Evolutionary conservation across 192 early-diverging fungal species (phyloP).

Genomic region (Chytriomyces sp.): DNA sequence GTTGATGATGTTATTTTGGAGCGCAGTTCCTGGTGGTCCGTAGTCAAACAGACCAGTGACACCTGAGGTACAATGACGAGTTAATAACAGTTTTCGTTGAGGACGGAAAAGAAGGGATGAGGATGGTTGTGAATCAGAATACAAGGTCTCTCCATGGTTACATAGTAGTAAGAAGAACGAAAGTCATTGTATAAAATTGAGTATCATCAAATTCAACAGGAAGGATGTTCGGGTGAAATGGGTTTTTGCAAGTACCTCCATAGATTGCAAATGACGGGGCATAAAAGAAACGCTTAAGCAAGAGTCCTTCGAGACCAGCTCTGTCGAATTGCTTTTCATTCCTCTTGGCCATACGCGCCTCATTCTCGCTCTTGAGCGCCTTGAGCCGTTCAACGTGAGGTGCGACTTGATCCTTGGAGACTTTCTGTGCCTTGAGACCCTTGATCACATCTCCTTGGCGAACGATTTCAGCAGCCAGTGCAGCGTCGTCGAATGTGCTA

Average conservation of each 20-base stretch:
- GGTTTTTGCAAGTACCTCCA: constrained; percentile 66
- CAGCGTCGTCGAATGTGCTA: constrained; percentile 26
- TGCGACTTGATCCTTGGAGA: constrained; percentile 42
- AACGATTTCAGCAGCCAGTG: constrained; percentile 39
- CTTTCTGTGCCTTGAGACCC: constrained; percentile 49
- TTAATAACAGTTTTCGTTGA: not conserved
- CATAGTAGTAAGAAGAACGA: constrained; percentile 33
- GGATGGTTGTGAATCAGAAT: constrained; percentile 5
- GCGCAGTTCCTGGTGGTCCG: constrained; percentile 91
- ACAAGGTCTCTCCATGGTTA: constrained; percentile 28
- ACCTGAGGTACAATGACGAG: constrained; percentile 53
- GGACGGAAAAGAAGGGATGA: not conserved
- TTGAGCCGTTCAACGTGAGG: constrained; percentile 47
- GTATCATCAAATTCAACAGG: constrained; percentile 30
- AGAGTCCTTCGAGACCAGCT: constrained; percentile 69
- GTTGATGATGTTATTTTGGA: constrained; percentile 88
- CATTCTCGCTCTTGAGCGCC: constrained; percentile 49
- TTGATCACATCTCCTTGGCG: constrained; percentile 57
- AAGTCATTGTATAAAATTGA: constrained; percentile 19
- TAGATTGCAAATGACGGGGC: constrained; percentile 96
- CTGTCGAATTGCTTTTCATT: constrained; percentile 64
- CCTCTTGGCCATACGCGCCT: constrained; percentile 32
- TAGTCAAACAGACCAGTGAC: constrained; percentile 98
- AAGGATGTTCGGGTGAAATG: not conserved
- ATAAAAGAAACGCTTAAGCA: constrained; percentile 94